Evolutionary conservation across 2,329 filamentous ascomycete genomes (phyloP).

Genomic region (Cladosporium colombiae): DNA sequence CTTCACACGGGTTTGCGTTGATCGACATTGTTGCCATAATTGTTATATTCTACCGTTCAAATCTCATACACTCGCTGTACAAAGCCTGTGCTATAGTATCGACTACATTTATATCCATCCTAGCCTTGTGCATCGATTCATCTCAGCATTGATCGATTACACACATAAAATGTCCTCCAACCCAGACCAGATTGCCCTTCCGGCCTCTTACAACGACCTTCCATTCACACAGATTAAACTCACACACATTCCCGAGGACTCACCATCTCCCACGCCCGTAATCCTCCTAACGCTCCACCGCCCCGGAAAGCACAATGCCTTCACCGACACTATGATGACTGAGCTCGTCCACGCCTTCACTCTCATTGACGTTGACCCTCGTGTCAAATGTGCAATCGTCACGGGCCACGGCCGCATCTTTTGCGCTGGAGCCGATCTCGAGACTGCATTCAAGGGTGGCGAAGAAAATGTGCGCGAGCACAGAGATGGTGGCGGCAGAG

Average conservation of each 20-base stretch:
- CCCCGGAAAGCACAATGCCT: slow-evolving; percentile 67
- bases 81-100: background rate
- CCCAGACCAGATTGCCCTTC: slow-evolving; percentile 34
- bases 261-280: slow-evolving; percentile 60
- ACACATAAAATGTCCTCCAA: slow-evolving; percentile 9
- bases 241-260: slow-evolving; percentile 44
- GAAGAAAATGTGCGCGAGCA: slow-evolving; percentile 49
- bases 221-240: slow-evolving; percentile 45
- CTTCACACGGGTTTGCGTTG: background rate
- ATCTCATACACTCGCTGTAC: background rate
- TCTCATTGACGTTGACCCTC: slow-evolving; percentile 56
- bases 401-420: slow-evolving; percentile 53
- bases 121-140: background rate
- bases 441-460: slow-evolving; percentile 51
- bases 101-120: background rate
- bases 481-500: slow-evolving; percentile 53
- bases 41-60: background rate
- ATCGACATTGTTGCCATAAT: background rate
- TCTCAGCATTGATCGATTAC: background rate
- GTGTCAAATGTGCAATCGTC: slow-evolving; percentile 57
- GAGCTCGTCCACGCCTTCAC: slow-evolving; percentile 59
- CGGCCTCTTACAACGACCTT: slow-evolving; percentile 43
- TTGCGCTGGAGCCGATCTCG: slow-evolving; percentile 60
- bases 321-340: slow-evolving; percentile 63
- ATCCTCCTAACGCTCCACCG: slow-evolving; percentile 66